These are phyloP conservation scores for Trypethelium eluteriae DNA, from an alignment of 495 filamentous ascomycete genomes.

Conservation along the genomic window DNA sequence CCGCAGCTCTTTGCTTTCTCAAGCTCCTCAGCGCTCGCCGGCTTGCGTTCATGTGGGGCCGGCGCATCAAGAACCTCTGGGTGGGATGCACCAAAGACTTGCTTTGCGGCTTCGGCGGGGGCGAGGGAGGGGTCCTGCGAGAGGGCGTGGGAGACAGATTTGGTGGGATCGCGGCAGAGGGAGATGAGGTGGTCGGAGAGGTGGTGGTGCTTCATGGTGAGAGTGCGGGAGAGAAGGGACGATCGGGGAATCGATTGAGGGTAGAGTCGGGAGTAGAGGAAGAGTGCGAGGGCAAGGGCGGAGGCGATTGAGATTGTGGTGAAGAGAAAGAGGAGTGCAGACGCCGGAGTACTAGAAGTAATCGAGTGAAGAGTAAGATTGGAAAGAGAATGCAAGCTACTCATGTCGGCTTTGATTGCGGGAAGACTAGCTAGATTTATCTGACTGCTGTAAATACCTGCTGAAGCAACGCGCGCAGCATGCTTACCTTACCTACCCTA, in stretches of 20 bases:
- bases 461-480: no score
- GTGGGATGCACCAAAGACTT: slow-evolving; percentile 41
- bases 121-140: slow-evolving; percentile 44
- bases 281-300: neutral
- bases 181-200: slow-evolving; percentile 44
- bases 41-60: slow-evolving; percentile 22
- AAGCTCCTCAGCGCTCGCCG: slow-evolving; percentile 39
- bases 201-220: slow-evolving; percentile 18
- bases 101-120: slow-evolving; percentile 48
- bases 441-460: no score
- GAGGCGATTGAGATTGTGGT: neutral
- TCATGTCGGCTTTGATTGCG: neutral
- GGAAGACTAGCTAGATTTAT: neutral
- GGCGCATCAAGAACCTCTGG: slow-evolving; percentile 19
- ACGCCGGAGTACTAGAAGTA: no score
- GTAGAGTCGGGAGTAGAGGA: no score
- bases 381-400: no score
- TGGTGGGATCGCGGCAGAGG: slow-evolving; percentile 41
- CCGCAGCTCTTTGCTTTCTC: slow-evolving; percentile 52
- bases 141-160: slow-evolving; percentile 52
- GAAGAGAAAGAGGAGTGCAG: neutral
- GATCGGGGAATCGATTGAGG: neutral
- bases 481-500: neutral
- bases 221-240: neutral
- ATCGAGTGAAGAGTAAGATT: no score